Percentiles rank a stretch among this genome's conserved stretches.
These are phyloP conservation scores for Thalassia testudinum DNA, from an alignment of 116 monocot genomes.

Conservation along the genomic window DNA sequence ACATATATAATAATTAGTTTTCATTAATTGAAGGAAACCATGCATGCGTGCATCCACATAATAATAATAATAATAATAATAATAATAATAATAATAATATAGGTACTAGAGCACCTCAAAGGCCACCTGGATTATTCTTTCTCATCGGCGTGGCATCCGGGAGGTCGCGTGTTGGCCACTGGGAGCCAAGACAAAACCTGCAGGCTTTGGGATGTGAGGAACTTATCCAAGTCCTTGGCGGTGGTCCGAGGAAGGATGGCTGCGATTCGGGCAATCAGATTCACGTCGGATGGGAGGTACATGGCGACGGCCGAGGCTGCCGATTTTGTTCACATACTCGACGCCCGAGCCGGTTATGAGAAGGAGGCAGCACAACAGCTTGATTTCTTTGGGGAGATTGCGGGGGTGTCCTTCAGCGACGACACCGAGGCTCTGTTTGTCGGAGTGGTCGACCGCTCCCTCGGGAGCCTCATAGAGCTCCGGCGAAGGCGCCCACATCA, in stretches of 20 bases:
- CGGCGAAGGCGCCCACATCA: conserved; percentile 12
- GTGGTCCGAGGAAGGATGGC: conserved; percentile 64
- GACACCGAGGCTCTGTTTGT: conserved; percentile 59
- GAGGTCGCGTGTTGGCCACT: conserved; percentile 44
- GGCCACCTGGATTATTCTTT: conserved; percentile 79
- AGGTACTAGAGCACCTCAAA: conserved; percentile 34
- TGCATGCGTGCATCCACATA: not conserved
- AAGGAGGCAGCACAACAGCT: conserved; percentile 49
- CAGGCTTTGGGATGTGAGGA: conserved; percentile 83
- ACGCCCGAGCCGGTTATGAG: conserved; percentile 20
- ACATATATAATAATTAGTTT: not conserved
- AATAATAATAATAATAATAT: not conserved
- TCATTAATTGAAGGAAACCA: not conserved
- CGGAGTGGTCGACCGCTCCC: conserved; percentile 46
- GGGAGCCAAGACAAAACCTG: conserved; percentile 83
- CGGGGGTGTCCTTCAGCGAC: conserved; percentile 62
- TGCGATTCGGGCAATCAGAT: conserved; percentile 58
- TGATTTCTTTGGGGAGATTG: conserved; percentile 83
- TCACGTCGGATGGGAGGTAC: conserved; percentile 48
- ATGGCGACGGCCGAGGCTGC: conserved; percentile 77
- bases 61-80: not conserved
- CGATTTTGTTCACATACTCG: conserved; percentile 70
- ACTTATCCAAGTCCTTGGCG: conserved; percentile 30
- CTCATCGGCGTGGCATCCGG: conserved; percentile 76
- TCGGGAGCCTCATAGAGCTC: conserved; percentile 63